Percentiles rank a stretch among this genome's conserved stretches.
These are phyloP conservation scores for Penicillium waksmanii DNA, from an alignment of 495 filamentous ascomycete species.

Conservation along the genomic window DNA sequence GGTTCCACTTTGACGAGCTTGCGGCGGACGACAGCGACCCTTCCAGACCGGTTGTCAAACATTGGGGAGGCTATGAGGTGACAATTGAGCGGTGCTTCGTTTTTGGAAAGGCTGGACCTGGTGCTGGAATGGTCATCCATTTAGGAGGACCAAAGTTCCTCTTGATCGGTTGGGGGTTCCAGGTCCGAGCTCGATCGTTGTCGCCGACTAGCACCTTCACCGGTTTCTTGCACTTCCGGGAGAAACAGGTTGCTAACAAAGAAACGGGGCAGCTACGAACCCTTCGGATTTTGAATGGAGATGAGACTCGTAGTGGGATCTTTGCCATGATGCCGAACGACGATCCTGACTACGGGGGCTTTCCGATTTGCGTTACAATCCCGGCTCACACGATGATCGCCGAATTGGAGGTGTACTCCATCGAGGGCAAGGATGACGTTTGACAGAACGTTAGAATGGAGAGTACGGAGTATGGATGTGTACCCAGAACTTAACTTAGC, in stretches of 20 bases:
- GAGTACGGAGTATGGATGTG: neutral
- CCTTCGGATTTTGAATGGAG: constrained; percentile 47
- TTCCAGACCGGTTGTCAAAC: constrained; percentile 24
- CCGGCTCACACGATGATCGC: constrained; percentile 54
- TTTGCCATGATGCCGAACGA: constrained; percentile 54
- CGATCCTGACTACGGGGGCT: constrained; percentile 54
- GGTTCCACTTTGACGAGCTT: constrained; percentile 54
- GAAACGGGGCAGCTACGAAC: constrained; percentile 41
- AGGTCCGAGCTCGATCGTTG: constrained; percentile 37
- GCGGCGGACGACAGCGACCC: constrained; percentile 24
- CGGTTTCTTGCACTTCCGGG: constrained; percentile 46
- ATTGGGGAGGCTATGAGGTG: constrained; percentile 36
- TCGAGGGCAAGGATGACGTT: constrained; percentile 32
- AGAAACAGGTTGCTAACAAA: constrained; percentile 41
- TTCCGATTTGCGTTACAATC: constrained; percentile 53
- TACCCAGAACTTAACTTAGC: too few relatives aligned
- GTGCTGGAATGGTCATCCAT: constrained; percentile 51
- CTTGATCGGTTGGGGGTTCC: constrained; percentile 52
- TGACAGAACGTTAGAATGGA: neutral
- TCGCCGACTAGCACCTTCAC: constrained; percentile 40
- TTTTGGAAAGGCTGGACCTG: constrained; percentile 47
- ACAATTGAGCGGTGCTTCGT: constrained; percentile 51
- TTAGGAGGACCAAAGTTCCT: constrained; percentile 42
- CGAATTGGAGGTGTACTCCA: constrained; percentile 46
- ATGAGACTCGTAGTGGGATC: constrained; percentile 53